Evolutionary conservation across 345 rosid genomes (phyloP), one percentile per base, ranked within the genome.

Genomic region (Salix arbutifolia): DNA sequence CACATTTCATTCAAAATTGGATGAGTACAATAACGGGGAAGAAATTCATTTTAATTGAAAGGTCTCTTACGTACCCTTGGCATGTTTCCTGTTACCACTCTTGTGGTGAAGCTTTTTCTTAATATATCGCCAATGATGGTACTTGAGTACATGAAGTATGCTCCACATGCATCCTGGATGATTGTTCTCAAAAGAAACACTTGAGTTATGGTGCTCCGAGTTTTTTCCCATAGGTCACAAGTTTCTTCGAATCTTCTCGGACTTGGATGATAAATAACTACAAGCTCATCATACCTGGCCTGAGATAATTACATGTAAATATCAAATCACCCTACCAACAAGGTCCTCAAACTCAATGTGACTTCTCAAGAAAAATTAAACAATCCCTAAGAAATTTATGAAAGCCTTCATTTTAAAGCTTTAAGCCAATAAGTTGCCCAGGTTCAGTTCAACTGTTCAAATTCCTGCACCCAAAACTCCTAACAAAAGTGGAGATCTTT

Each of bases 151-250:
- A 67, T 90, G 91, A 76, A 92, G 82, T 2, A 92, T 65, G 40
- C 97, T 86, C 97, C 93, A 90, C 84, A 87, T 83, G 81, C 91
- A 88, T 77, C 95, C 87, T 25, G 90, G 89, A 73, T 73, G 79
- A 53, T 80, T 75, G 35, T 79, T 74, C 16, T 74, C 83, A 50
- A 80, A 50, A 26, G 86, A 80, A 48, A 82, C 58, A 69, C 73
- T 75, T 26, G 87, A 48, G n/a, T 46, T 33, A 72, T 78, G 76
- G 25, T 77, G 74, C 12, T 80, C 84, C 79, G 30, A 66, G 12
- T 85, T 86, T 86, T 84, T 89, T 71, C 92, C 89, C 92, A 91
- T 91, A 25, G 6, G 4, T 56, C 65, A 74, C 23, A 50, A 37
- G 8, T 18, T 37, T 38, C 56, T 42, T 73, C 2, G 17, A 11